Base-by-base conservation (phyloP, 2,329 filamentous ascomycete species). In the Verticillium alfalfae region DNA sequence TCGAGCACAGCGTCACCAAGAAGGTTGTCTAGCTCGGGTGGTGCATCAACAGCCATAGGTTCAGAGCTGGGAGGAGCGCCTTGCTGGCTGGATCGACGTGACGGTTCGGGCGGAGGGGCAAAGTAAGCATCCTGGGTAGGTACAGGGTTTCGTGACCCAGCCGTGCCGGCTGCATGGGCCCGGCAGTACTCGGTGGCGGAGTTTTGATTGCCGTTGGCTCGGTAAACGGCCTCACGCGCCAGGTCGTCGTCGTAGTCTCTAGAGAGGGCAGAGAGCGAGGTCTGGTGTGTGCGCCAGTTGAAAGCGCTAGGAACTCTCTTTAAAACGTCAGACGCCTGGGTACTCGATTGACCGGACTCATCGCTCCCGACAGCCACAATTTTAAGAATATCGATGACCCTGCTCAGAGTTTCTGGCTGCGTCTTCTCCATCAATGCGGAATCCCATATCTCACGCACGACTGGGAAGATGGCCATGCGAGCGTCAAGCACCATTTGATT, bases 401-500 rank as follows among this genome's bases (percentile, higher is more conserved):
- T 89, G 67, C 91, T 90, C 18, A 95, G 86, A 52, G 93, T 90
- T 26, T 87, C 83, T 31, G 88, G 88, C 3, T 90, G 88, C 1
- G 92, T 86, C 68, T 92, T 93, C 67, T 97, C 92, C 18, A 95
- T 86, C 57, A 96, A 85, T 34, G 87, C 81, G 1, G 93, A 96
- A 67, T 92, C 88, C 96, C 95, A 99, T 34, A 98, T 84, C 56
- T 88, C 84, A 61, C 85, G 84, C 49, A 95, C 84, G 56, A 89
- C 85, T 0, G 93, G 91, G 15, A 97, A 78, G 34, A 97, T 86
- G 34, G 88, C 86, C 76, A 90, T 87, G 52, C 95, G 89, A 52
- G 98, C 77, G 72, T 98, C 94, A 6, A 98, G 87, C 15, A 97
- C 79, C 61, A 98, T 90, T 68, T 97, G 94, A 1, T 85, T 81